Evolutionary conservation across 371 early-diverging fungal genomes (phyloP), one percentile per base, ranked within the genome.

Genomic region (Chytridiales sp.): DNA sequence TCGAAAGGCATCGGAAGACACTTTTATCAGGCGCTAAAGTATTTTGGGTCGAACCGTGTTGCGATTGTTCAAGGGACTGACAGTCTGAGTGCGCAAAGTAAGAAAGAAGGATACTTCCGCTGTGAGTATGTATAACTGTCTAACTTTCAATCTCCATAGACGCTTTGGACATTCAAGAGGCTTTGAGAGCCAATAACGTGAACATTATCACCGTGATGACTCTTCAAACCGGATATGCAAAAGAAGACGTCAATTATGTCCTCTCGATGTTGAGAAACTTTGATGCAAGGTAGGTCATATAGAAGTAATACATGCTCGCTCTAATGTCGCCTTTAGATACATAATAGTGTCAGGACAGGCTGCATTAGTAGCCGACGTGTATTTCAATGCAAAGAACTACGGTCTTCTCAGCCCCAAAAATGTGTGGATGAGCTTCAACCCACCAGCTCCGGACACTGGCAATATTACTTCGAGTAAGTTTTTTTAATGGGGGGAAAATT

Each of bases 361-460:
- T 38, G 42, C 26, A 27, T 4, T 8, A 54, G n/a, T n/a, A n/a
- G n/a, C n/a, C n/a, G n/a, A n/a, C n/a, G n/a, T n/a, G n/a, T n/a
- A n/a, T n/a, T n/a, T n/a, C n/a, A n/a, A n/a, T n/a, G n/a, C n/a
- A n/a, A n/a, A n/a, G n/a, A n/a, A n/a, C n/a, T n/a, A n/a, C n/a
- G n/a, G n/a, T 17, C 39, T 54, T 41, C 41, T 54, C 24, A 42
- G 54, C 4, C 24, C 39, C 9, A 9, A 54, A 3, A 41, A 34
- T 41, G 54, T 41, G 24, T 54, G 54, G 54, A 54, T 54, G 8
- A 42, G 54, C 17, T 41, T 42, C 21, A 40, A 11, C 6, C 54
- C 54, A 13, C 54, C 54, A 5, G 38, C 26, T 27, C 29, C 29
- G 27, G 36, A 22, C 27, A 8, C 54, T n/a, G n/a, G n/a, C n/a